phyloP scores from a whole-genome alignment of 192 early-diverging fungal species.

The Helicostylum pulchrum region DNA sequence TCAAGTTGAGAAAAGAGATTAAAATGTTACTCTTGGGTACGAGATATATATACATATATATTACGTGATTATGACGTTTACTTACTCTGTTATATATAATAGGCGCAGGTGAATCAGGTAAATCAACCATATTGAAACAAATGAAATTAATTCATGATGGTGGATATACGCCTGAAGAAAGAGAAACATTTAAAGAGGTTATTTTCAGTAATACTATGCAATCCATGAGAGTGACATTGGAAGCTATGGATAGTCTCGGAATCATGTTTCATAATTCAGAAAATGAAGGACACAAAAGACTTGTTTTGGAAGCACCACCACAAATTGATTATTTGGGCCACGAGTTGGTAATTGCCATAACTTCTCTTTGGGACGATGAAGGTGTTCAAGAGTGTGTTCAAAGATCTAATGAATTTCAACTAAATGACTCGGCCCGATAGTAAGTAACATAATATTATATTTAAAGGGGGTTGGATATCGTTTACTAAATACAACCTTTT shows the following conservation, averaged over 20 bases:
- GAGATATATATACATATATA: too few species aligned
- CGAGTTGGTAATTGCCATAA: slow-evolving; percentile 77
- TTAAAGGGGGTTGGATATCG: not conserved
- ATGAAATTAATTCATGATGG: slow-evolving; percentile 98
- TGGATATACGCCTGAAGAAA: slow-evolving; percentile 87
- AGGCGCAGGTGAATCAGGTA: slow-evolving; percentile 97
- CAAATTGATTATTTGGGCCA: slow-evolving; percentile 85
- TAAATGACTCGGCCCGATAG: slow-evolving; percentile 97
- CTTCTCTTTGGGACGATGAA: slow-evolving; percentile 79
- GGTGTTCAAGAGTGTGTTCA: slow-evolving; percentile 81
- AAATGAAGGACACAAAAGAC: slow-evolving; percentile 66
- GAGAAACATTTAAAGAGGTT: slow-evolving; percentile 91
- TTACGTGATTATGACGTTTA: not conserved
- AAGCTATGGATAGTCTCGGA: slow-evolving; percentile 88
- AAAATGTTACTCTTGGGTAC: slow-evolving; percentile 92
- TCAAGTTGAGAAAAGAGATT: slow-evolving; percentile 82
- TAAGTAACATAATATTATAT: slow-evolving; percentile 37
- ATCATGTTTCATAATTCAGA: slow-evolving; percentile 66
- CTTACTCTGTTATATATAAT: slow-evolving; percentile 8
- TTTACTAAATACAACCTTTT: slow-evolving; percentile 2
- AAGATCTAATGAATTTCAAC: slow-evolving; percentile 87
- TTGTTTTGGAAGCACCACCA: slow-evolving; percentile 77
- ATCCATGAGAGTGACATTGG: slow-evolving; percentile 93
- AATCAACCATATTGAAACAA: slow-evolving; percentile 96
- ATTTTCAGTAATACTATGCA: slow-evolving; percentile 95